A percentile compares a stretch with the other conserved stretches of the same genome.
Conservation (phyloP, 768 basidiomycete genomes). For the Amanita rimosa region DNA sequence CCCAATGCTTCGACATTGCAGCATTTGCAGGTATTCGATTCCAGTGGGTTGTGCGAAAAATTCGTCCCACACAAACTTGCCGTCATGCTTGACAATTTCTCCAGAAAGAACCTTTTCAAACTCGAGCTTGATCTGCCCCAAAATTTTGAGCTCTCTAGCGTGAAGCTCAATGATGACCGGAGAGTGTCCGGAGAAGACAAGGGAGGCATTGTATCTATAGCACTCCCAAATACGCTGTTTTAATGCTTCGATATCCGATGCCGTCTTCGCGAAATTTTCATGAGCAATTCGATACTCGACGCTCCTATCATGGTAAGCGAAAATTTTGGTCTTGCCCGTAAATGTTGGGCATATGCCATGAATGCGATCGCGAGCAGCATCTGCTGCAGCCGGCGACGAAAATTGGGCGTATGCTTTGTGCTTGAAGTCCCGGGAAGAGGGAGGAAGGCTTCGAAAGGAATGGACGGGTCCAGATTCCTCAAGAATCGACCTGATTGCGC, state of each 20-base stretch:
- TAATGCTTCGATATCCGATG: conserved; percentile 34
- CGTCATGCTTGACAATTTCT: conserved; percentile 41
- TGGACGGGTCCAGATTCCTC: conserved; percentile 18
- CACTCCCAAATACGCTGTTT: conserved; percentile 22
- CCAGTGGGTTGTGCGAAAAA: conserved; percentile 42
- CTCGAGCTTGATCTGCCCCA: conserved; percentile 46
- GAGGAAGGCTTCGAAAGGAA: conserved; percentile 34
- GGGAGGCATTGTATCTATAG: conserved; percentile 14
- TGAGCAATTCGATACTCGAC: conserved; percentile 32
- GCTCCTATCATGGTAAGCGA: conserved; percentile 42
- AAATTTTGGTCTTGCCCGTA: conserved; percentile 34
- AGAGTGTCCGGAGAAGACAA: conserved; percentile 12
- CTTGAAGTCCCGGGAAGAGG: conserved; percentile 38
- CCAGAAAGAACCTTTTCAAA: conserved; percentile 55
- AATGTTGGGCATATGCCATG: conserved; percentile 33
- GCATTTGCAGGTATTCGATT: conserved; percentile 26
- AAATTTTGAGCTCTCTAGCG: conserved; percentile 34
- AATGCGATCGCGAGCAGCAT: conserved; percentile 33
- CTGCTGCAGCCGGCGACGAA: conserved; percentile 37
- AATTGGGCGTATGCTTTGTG: conserved; percentile 50
- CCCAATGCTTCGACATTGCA: conserved; percentile 26
- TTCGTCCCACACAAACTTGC: conserved; percentile 50
- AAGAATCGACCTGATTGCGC: conserved; percentile 30
- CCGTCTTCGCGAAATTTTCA: conserved; percentile 26
- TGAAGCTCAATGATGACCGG: conserved; percentile 33